Evolutionary conservation across 305 asterid genomes (phyloP).

Genomic region (Fraxinus baroniana): DNA sequence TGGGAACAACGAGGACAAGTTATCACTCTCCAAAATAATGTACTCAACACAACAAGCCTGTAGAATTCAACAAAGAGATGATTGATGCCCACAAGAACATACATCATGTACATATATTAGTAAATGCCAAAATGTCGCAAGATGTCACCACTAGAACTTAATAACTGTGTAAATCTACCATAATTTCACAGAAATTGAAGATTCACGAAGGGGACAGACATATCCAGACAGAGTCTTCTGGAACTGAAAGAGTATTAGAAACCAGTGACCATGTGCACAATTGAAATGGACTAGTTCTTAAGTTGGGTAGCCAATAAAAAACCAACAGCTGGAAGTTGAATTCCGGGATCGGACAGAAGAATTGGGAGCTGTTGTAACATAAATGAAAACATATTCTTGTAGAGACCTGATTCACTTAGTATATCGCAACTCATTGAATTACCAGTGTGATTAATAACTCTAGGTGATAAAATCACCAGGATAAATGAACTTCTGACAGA

Average conservation of each 20-base stretch:
- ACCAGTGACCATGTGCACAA: background rate
- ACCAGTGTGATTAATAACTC: background rate
- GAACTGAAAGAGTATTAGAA: background rate
- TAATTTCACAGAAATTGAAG: background rate
- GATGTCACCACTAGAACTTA: background rate
- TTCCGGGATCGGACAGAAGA: background rate
- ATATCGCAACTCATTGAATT: background rate
- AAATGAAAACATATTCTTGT: background rate
- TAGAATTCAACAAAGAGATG: conserved; percentile 17
- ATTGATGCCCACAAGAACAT: background rate
- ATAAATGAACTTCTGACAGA: background rate
- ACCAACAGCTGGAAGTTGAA: background rate
- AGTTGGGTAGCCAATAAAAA: background rate
- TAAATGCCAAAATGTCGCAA: conserved; percentile 6
- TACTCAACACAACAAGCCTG: conserved; percentile 93
- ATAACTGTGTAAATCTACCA: background rate
- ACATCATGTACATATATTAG: background rate
- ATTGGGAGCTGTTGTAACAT: background rate
- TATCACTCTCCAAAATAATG: conserved; percentile 85
- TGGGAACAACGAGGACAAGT: conserved; percentile 81
- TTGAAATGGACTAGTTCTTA: background rate
- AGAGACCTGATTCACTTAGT: background rate
- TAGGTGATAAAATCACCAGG: background rate
- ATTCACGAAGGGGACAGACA: background rate
- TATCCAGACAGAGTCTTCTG: background rate